Conservation (phyloP, 1,284 basidiomycete genomes). For the Xanthoconium separans region DNA sequence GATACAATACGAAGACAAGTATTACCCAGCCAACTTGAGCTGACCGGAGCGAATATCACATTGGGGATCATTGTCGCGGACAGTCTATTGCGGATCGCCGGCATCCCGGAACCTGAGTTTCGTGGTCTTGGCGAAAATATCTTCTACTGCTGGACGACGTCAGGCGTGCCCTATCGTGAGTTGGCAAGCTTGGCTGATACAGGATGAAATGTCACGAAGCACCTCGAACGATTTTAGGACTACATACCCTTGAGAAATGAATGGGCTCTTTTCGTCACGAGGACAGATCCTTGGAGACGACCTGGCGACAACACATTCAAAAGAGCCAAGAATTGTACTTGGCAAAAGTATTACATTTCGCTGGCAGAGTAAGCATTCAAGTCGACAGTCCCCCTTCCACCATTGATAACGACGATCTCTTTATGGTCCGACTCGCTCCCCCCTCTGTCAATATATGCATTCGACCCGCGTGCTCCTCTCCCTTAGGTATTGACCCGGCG, state of each 20-base stretch:
- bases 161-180: slow-evolving; percentile 29
- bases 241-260: slow-evolving; percentile 34
- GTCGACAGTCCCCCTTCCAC: slow-evolving; percentile 56
- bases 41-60: slow-evolving; percentile 46
- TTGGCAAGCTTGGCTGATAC: slow-evolving; percentile 33
- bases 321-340: rapidly evolving
- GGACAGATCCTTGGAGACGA: slow-evolving; percentile 35
- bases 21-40: slow-evolving; percentile 43
- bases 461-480: slow-evolving; percentile 23
- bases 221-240: neutral
- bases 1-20: neutral
- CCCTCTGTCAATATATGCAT: slow-evolving; percentile 50
- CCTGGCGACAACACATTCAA: slow-evolving; percentile 8
- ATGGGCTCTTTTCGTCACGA: slow-evolving; percentile 43
- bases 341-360: slow-evolving; percentile 36
- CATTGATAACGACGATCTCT: slow-evolving; percentile 51
- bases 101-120: slow-evolving; percentile 44
- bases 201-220: slow-evolving; percentile 15
- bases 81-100: slow-evolving; percentile 38
- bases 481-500: slow-evolving; percentile 31
- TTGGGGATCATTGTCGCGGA: slow-evolving; percentile 41
- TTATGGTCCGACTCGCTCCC: slow-evolving; percentile 42
- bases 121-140: slow-evolving; percentile 47
- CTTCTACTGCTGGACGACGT: slow-evolving; percentile 38
- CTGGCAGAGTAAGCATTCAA: slow-evolving; percentile 45